Percentiles rank a stretch among this genome's conserved stretches.
Conservation (phyloP, 345 rosid species). For the Hypericum androsaemum region DNA sequence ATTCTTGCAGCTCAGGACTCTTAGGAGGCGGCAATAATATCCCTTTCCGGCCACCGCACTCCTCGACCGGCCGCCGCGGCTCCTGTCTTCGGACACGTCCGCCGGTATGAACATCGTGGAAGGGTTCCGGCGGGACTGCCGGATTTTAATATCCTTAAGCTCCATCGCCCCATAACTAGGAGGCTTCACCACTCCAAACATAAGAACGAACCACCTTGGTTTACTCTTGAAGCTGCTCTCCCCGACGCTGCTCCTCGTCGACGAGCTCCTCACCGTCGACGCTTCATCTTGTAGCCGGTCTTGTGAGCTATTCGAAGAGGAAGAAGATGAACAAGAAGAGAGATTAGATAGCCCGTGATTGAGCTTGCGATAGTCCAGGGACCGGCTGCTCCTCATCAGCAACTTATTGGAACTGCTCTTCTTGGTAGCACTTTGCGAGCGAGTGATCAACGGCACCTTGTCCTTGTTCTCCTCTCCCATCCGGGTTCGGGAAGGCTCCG, state of each 20-base stretch:
- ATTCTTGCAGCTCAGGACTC: constrained; percentile 57
- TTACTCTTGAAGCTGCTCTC: constrained; percentile 14
- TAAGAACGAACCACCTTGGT: constrained; percentile 53
- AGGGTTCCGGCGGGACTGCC: constrained; percentile 49
- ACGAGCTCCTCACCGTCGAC: constrained; percentile 17
- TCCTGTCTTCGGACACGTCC: constrained; percentile 20
- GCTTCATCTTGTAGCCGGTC: background rate
- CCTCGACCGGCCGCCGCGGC: constrained; percentile 30
- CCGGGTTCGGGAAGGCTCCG: too few relatives aligned
- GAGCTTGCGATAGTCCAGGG: constrained; percentile 41
- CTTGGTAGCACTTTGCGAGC: constrained; percentile 14
- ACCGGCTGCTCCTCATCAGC: constrained; percentile 46
- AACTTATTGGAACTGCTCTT: constrained; percentile 7
- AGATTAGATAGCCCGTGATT: constrained; percentile 13
- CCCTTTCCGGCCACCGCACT: too few relatives aligned
- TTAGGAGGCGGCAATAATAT: constrained; percentile 32
- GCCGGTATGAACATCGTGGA: constrained; percentile 28
- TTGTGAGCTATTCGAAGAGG: too few relatives aligned
- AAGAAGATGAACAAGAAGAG: background rate
- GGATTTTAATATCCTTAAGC: constrained; percentile 53
- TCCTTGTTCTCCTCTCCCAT: background rate
- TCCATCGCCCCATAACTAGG: constrained; percentile 42
- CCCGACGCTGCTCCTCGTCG: constrained; percentile 15
- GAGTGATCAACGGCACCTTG: constrained; percentile 1
- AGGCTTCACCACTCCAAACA: constrained; percentile 53